Conservation (phyloP, 192 early-diverging fungal species). For the Phlyctochytrium arcticum region DNA sequence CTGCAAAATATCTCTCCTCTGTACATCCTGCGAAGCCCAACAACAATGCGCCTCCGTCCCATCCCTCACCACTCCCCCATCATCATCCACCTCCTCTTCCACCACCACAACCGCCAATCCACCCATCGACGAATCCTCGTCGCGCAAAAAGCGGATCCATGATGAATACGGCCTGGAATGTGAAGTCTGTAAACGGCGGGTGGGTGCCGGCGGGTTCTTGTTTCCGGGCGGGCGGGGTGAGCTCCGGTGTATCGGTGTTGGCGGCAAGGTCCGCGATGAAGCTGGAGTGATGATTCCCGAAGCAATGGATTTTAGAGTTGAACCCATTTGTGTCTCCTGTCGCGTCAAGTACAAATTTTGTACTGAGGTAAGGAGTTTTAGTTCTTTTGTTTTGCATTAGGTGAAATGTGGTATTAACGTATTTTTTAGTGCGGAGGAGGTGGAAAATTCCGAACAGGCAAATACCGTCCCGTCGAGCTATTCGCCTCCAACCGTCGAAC, state of each 20-base stretch:
- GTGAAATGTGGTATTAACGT: not conserved
- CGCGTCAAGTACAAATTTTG: slow-evolving; percentile 15
- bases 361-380: slow-evolving; percentile 6
- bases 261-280: slow-evolving; percentile 2
- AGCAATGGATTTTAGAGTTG: slow-evolving; percentile 10
- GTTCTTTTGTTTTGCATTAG: not conserved
- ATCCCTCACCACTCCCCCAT: not conserved
- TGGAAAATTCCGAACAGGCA: slow-evolving; percentile 30
- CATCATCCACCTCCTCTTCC: not conserved
- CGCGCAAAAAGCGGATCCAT: not conserved
- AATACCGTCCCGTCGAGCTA: slow-evolving; percentile 43
- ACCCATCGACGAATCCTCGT: not conserved
- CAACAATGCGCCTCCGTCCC: too few species aligned
- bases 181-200: slow-evolving; percentile 11
- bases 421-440: slow-evolving; percentile 17
- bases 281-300: not conserved
- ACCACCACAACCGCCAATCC: too few species aligned
- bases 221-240: not conserved
- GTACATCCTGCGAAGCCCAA: not conserved
- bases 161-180: slow-evolving; percentile 7
- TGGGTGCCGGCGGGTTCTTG: slow-evolving; percentile 13
- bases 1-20: not conserved
- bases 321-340: slow-evolving; percentile 17
- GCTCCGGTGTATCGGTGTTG: not conserved
- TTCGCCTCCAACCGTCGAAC: slow-evolving; percentile 35